Evolutionary conservation across 1,139 yeast species (phyloP).

Genomic region (Sugiyamaella neomexicana): DNA sequence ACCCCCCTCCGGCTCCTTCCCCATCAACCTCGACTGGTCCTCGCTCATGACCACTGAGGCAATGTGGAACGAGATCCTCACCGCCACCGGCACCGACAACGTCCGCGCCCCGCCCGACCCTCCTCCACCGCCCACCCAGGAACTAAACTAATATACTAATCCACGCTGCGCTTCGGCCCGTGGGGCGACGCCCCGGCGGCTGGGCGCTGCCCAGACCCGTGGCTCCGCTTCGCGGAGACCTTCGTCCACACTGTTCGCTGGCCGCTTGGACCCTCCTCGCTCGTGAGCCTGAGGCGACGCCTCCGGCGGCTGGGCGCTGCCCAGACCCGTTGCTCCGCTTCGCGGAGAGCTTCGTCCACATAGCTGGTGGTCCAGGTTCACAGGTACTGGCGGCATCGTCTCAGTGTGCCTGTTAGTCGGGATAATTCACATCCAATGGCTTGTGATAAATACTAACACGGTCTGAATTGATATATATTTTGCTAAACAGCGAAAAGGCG

Average conservation of each 20-base stretch:
- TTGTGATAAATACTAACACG: too few relatives aligned
- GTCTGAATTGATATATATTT: too few relatives aligned
- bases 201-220: not conserved
- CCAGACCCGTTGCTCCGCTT: too few relatives aligned
- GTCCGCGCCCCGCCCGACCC: not conserved
- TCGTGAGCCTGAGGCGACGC: too few relatives aligned
- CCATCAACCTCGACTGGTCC: slow-evolving; percentile 16
- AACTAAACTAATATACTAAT: not conserved
- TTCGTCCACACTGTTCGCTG: not conserved
- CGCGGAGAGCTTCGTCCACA: too few relatives aligned
- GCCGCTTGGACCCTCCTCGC: too few relatives aligned
- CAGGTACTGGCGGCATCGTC: too few relatives aligned
- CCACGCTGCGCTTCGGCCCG: not conserved
- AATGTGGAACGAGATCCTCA: slow-evolving; percentile 17
- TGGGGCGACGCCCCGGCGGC: not conserved
- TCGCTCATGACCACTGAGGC: slow-evolving; percentile 20
- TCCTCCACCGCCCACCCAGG: not conserved
- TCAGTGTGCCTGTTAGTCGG: too few relatives aligned
- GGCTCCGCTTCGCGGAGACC: not conserved
- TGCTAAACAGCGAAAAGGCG: not conserved
- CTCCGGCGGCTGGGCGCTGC: too few relatives aligned
- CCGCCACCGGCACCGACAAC: not conserved
- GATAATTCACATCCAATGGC: too few relatives aligned
- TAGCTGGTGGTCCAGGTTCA: too few relatives aligned
- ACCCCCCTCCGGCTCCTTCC: not conserved